Percentiles rank a stretch among this genome's conserved stretches.
phyloP scores from a whole-genome alignment of 805 yeast genomes.

The Hyphopichia homilentoma region DNA sequence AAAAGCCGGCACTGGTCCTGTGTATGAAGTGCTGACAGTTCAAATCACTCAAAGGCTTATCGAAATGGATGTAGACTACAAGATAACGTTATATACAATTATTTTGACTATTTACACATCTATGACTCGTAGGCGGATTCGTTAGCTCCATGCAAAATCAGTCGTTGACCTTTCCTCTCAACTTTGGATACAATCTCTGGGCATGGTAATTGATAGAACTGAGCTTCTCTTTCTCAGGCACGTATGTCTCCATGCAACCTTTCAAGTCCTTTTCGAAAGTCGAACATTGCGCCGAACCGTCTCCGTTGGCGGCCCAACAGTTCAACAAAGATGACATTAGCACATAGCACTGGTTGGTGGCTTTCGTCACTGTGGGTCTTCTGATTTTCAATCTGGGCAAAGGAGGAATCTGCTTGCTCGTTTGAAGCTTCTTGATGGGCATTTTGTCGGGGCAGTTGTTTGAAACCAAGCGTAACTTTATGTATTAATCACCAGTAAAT shows the following conservation, averaged over 20 bases:
- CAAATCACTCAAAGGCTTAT: too few relatives aligned
- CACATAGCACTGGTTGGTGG: slow-evolving; percentile 71
- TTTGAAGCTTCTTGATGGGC: slow-evolving; percentile 43
- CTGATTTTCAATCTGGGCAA: slow-evolving; percentile 70
- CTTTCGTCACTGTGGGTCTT: slow-evolving; percentile 54
- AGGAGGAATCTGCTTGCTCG: slow-evolving; percentile 54
- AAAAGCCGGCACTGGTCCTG: too few relatives aligned
- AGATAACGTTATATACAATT: too few relatives aligned
- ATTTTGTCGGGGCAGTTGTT: slow-evolving; percentile 15
- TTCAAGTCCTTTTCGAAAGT: slow-evolving; percentile 67
- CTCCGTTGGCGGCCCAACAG: slow-evolving; percentile 97
- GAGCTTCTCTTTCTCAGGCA: slow-evolving; percentile 36
- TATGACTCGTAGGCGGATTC: too few relatives aligned
- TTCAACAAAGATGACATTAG: slow-evolving; percentile 80
- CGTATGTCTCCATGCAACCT: slow-evolving; percentile 58
- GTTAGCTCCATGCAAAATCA: too few relatives aligned
- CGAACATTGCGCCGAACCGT: slow-evolving; percentile 66
- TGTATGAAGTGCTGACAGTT: too few relatives aligned
- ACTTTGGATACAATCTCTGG: slow-evolving; percentile 51
- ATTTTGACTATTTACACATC: too few relatives aligned
- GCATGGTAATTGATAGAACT: slow-evolving; percentile 56
- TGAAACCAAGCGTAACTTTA: too few relatives aligned
- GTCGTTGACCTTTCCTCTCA: slow-evolving; percentile 43
- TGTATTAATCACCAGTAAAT: too few relatives aligned
- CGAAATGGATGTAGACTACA: too few relatives aligned